phyloP scores from a whole-genome alignment of 208 protist genomes.

The Endotrypanum monterogeii region DNA sequence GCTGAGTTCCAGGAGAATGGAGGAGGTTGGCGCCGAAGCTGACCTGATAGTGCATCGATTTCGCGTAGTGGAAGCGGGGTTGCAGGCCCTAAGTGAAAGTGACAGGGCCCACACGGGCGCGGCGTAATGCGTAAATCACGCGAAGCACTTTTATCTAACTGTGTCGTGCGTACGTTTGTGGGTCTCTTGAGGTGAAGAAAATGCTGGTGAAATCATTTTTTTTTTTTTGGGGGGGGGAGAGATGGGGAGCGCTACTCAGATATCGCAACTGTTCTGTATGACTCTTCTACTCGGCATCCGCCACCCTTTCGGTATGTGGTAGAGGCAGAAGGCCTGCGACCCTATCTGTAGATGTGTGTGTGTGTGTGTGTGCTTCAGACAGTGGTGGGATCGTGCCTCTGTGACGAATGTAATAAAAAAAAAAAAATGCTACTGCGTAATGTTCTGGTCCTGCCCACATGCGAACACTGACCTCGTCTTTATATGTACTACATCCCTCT shows the following conservation, averaged over 20 bases:
- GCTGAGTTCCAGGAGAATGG: constrained; percentile 16
- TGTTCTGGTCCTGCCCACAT: no score
- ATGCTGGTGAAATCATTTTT: background rate
- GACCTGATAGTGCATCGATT: constrained; percentile 34
- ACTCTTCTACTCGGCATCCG: background rate
- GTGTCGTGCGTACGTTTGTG: background rate
- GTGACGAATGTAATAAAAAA: background rate
- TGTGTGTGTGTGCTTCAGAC: background rate
- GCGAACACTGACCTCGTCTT: background rate
- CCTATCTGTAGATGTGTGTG: background rate
- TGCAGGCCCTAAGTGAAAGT: constrained; percentile 4
- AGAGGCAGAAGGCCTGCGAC: no score
- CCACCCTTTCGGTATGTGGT: background rate
- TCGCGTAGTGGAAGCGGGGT: constrained; percentile 20
- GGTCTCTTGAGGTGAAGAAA: background rate
- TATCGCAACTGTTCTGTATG: background rate
- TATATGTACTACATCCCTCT: background rate
- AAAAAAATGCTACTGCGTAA: background rate
- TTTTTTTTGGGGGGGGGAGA: no score
- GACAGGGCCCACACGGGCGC: background rate
- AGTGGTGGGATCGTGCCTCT: background rate
- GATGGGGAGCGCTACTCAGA: background rate
- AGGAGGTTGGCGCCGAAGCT: constrained; percentile 22
- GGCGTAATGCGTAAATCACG: background rate
- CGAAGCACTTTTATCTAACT: background rate